Conservation (phyloP, 495 filamentous ascomycete species). For the Cudoniella acicularis region DNA sequence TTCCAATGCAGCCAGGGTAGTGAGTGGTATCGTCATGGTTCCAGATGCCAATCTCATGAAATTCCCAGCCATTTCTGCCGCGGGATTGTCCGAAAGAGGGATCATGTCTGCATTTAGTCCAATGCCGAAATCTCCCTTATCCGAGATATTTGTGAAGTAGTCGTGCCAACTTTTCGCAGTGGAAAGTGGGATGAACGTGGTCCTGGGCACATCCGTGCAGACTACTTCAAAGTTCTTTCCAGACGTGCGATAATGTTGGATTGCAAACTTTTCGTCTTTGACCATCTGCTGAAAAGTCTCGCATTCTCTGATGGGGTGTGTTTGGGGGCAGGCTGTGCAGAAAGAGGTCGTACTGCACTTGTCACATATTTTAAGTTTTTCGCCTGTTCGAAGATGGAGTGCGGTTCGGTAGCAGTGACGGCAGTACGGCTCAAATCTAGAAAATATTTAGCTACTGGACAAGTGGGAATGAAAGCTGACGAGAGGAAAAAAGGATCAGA, state of each 20-base stretch:
- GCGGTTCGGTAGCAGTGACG: constrained; percentile 13
- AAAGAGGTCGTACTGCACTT: constrained; percentile 8
- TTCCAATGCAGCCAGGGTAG: constrained; percentile 9
- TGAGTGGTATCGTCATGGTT: constrained; percentile 10
- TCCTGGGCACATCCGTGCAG: constrained; percentile 4
- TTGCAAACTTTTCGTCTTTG: constrained; percentile 2
- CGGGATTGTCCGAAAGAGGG: not conserved
- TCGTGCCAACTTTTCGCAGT: constrained; percentile 9
- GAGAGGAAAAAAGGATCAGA: not conserved
- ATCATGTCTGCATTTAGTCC: constrained; percentile 2
- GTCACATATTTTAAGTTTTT: constrained; percentile 5
- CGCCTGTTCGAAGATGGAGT: constrained; percentile 3
- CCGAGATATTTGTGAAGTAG: constrained; percentile 11
- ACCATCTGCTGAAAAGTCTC: constrained; percentile 8
- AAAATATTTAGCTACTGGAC: constrained; percentile 4
- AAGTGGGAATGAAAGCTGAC: not conserved
- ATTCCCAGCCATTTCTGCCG: constrained; percentile 3
- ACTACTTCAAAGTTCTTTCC: constrained; percentile 2
- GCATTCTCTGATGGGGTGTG: constrained; percentile 5
- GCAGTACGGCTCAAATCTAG: constrained; percentile 9
- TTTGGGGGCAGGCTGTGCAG: constrained; percentile 10
- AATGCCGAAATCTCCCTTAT: not conserved
- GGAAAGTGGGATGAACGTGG: constrained; percentile 10
- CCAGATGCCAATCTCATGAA: constrained; percentile 10
- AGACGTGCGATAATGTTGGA: not conserved